phyloP scores from a whole-genome alignment of 495 filamentous ascomycete genomes.

The Lasiosphaeriaceae sp. region DNA sequence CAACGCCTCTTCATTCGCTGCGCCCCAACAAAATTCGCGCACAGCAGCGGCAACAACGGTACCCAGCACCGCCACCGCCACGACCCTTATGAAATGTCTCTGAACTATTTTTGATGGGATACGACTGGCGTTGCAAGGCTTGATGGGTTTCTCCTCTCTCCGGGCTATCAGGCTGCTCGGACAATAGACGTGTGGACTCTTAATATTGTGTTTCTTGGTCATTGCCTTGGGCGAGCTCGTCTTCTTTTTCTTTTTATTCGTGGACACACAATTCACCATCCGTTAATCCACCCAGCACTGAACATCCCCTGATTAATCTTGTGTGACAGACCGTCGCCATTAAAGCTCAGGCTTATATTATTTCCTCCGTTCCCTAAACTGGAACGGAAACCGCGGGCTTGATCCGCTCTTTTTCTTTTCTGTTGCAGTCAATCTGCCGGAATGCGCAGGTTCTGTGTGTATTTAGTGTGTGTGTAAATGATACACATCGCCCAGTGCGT shows the following conservation, averaged over 20 bases:
- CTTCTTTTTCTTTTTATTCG: constrained; percentile 1
- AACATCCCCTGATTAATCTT: constrained; percentile 24
- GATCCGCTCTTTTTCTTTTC: not conserved
- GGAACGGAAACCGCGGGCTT: not conserved
- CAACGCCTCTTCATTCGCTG: not conserved
- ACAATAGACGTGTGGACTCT: not conserved
- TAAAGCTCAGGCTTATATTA: not conserved
- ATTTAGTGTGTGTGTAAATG: no score
- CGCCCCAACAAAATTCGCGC: not conserved
- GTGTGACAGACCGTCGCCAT: constrained; percentile 35
- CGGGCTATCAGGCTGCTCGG: not conserved
- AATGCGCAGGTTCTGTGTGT: no score
- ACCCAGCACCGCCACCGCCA: not conserved
- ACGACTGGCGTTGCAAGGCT: not conserved
- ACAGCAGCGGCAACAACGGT: no score
- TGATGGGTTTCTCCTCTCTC: not conserved
- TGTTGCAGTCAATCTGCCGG: not conserved
- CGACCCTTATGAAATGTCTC: not conserved
- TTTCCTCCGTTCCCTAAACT: not conserved
- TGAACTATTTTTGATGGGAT: not conserved
- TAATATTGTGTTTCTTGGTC: not conserved
- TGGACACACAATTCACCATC: constrained; percentile 15
- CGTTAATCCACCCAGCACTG: constrained; percentile 8
- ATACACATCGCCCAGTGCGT: no score
- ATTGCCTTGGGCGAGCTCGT: not conserved